Base-by-base conservation (phyloP, 1,284 basidiomycete genomes). In the Trametes versicolor region DNA sequence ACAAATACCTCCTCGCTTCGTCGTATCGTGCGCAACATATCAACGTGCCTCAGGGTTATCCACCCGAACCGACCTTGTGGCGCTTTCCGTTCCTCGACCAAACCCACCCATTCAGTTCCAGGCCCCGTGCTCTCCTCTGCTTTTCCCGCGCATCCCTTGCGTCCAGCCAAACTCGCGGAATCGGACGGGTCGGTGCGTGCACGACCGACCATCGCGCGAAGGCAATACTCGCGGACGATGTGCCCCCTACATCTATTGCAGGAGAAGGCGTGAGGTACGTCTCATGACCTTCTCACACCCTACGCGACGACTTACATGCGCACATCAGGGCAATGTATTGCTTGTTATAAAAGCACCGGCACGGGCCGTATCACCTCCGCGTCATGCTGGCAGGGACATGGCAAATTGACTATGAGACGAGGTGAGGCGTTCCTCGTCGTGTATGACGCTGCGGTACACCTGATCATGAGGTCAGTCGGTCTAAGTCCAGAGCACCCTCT, bases 331-430 rank as follows among this genome's bases (percentile, higher is more conserved):
- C 7, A 47, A 5, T 15, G 48, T 27, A 13, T 15, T 12, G 34
- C 34, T 37, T 9, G 49, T 34, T n/a, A 4, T 12, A 25, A 19
- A 25, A 1, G 3, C 52, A 17, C 17, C 52, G 37, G 37, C 10
- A 41, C 52, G 51, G 51, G 21, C 17, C 21, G 32, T 15, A n/a
- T 8, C 23, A 6, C n/a, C 12, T 9, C n/a, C 41, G 39, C 27
- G 58, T 41, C 39, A 43, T 50, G 25, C 15, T 48, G 8, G 6
- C 23, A 37, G 45, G 25, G 34, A 17, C 3, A 39, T 53, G 29
- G 52, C 51, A 37, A 54, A 60, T 21, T 60, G 52, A 54, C 59
- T 47, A 37, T 53, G 59, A 60, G 50, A 36, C 58, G 49, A 21
- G 21, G 39, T 34, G 23, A 50, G 48, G 27, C 37, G 49, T 51